phyloP scores from a whole-genome alignment of 163 green algal species.

The Smithsoniella earleae region DNA sequence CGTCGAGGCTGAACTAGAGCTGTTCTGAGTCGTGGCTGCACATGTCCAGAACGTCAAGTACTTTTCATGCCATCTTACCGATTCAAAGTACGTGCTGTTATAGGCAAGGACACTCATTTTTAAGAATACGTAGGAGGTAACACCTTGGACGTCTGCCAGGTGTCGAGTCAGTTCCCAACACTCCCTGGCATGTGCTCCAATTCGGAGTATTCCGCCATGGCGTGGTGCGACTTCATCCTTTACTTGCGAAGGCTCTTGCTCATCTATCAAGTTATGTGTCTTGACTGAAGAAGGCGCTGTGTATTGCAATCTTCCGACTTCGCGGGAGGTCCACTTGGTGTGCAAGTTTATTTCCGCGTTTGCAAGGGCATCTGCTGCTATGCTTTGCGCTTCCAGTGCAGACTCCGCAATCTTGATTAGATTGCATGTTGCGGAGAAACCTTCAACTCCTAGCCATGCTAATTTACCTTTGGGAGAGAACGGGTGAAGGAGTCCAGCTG shows the following conservation, averaged over 20 bases:
- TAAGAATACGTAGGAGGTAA: no score
- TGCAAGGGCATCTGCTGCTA: no score
- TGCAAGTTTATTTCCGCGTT: no score
- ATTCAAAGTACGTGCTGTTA: no score
- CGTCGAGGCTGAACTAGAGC: no score
- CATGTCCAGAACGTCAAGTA: no score
- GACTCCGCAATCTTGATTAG: slow-evolving; percentile 1
- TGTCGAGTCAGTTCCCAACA: neutral
- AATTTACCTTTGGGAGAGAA: slow-evolving; percentile 67
- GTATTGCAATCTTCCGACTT: neutral
- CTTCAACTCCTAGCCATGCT: slow-evolving; percentile 7
- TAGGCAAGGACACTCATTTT: no score
- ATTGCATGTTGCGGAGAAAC: neutral
- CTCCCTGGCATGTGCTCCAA: neutral
- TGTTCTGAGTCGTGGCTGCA: no score
- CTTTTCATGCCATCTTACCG: no score
- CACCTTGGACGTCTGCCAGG: neutral
- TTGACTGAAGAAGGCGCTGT: neutral
- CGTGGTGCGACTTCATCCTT: neutral
- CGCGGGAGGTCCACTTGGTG: no score
- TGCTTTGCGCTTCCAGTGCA: no score
- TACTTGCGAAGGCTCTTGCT: no score
- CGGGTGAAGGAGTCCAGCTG: slow-evolving; percentile 75
- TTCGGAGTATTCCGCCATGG: neutral
- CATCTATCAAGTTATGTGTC: neutral